Evolutionary conservation across 306 rosid species (phyloP).

Genomic region (Prunus kanzakura): DNA sequence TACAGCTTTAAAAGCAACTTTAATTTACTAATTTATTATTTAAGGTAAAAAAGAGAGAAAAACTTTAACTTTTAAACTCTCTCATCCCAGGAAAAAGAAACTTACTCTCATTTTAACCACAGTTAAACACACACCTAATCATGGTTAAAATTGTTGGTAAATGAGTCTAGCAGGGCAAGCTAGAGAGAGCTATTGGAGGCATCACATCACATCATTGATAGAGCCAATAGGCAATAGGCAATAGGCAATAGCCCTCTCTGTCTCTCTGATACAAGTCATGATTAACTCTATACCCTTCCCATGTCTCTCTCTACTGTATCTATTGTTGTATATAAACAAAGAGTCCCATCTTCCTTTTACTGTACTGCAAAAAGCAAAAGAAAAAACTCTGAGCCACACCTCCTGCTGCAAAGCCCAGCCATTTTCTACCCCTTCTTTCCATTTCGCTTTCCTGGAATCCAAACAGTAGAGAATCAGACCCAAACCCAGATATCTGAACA

Average conservation of each 20-base stretch:
- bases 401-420: constrained; percentile 20
- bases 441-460: constrained; percentile 24
- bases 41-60: not conserved
- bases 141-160: constrained; percentile 6
- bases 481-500: not conserved
- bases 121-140: constrained; percentile 9
- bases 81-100: too few relatives aligned
- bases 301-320: constrained; percentile 10
- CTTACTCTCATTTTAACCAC: not conserved
- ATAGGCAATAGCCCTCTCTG: constrained; percentile 32
- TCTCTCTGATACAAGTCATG: constrained; percentile 57
- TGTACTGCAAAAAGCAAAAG: constrained; percentile 47
- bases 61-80: not conserved
- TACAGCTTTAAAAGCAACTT: not conserved
- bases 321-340: constrained; percentile 21
- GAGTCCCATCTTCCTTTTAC: constrained; percentile 46
- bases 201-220: constrained; percentile 4
- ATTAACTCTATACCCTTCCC: constrained; percentile 47
- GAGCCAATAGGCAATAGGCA: constrained; percentile 1
- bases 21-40: not conserved
- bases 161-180: not conserved
- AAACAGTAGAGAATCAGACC: constrained; percentile 14
- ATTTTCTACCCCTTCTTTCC: constrained; percentile 34
- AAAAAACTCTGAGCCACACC: constrained; percentile 16
- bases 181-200: constrained; percentile 6